Evolutionary conservation across 2,329 filamentous ascomycete genomes (phyloP).

Genomic region (Penicillium sp.): DNA sequence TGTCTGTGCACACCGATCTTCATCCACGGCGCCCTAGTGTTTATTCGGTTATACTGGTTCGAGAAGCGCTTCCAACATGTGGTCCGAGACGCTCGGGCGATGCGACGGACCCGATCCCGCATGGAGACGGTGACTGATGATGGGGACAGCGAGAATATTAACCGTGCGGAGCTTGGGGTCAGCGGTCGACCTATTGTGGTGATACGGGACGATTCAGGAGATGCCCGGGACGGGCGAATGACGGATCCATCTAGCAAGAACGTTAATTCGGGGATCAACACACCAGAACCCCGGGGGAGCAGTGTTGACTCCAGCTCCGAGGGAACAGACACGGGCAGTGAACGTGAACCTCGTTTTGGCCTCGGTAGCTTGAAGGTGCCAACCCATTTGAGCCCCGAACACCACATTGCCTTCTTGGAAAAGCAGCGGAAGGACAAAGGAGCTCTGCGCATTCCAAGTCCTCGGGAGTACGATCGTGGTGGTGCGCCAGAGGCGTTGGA

Average conservation of each 20-base stretch:
- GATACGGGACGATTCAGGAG: conserved; percentile 33
- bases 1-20: conserved; percentile 80
- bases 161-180: conserved; percentile 39
- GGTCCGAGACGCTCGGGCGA: conserved; percentile 66
- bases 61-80: conserved; percentile 90
- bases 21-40: conserved; percentile 81
- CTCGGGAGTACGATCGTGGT: conserved; percentile 83
- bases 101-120: conserved; percentile 63
- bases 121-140: conserved; percentile 51
- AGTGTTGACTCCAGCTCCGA: conserved; percentile 21
- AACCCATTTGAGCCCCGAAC: conserved; percentile 59
- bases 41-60: conserved; percentile 94
- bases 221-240: conserved; percentile 23
- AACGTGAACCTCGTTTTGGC: conserved; percentile 44
- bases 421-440: conserved; percentile 74
- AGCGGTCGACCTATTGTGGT: conserved; percentile 39
- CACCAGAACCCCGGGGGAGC: conserved; percentile 19
- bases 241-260: conserved; percentile 19
- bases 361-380: conserved; percentile 55
- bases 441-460: conserved; percentile 83
- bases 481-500: conserved; percentile 63
- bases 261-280: conserved; percentile 26
- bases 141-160: conserved; percentile 39
- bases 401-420: conserved; percentile 85
- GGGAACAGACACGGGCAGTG: conserved; percentile 8